These are phyloP conservation scores for Boletus rubropictus DNA, from an alignment of 768 basidiomycete species.

Conservation along the genomic window DNA sequence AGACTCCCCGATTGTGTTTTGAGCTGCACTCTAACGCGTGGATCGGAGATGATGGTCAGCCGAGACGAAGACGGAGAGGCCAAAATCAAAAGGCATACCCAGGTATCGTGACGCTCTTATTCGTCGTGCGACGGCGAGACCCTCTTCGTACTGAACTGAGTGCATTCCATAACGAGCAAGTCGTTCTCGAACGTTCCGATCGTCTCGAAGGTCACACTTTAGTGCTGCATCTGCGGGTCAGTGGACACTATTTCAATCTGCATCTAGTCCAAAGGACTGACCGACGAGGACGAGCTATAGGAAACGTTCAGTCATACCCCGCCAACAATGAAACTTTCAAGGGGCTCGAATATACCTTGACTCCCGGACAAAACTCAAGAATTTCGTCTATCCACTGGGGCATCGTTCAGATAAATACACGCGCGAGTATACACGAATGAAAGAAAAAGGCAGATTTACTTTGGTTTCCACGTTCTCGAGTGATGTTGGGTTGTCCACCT, in stretches of 20 bases:
- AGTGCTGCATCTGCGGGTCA: constrained; percentile 49
- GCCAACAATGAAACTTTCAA: constrained; percentile 1
- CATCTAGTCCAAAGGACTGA: constrained; percentile 35
- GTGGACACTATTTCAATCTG: neutral
- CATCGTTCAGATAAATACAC: neutral
- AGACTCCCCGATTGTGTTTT: constrained; percentile 92
- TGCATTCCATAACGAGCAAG: constrained; percentile 64
- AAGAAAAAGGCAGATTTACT: constrained; percentile 34
- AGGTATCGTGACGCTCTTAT: constrained; percentile 92
- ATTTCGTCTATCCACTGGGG: constrained; percentile 90
- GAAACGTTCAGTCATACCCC: constrained; percentile 3
- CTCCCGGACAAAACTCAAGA: constrained; percentile 87
- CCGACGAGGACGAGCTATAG: constrained; percentile 81
- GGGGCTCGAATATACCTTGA: constrained; percentile 54
- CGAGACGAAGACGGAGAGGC: neutral
- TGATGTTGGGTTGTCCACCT: constrained; percentile 94
- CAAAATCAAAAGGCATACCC: constrained; percentile 44
- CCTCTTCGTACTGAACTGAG: constrained; percentile 89
- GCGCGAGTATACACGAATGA: neutral
- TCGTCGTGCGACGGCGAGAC: constrained; percentile 78
- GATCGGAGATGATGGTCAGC: neutral
- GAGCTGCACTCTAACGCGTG: constrained; percentile 79
- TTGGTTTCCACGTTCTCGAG: constrained; percentile 95
- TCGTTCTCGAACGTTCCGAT: constrained; percentile 62
- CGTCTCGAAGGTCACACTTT: constrained; percentile 94